Evolutionary conservation across 176 grass and related monocot genomes (phyloP).

Genomic region (Elymus sibiricus): DNA sequence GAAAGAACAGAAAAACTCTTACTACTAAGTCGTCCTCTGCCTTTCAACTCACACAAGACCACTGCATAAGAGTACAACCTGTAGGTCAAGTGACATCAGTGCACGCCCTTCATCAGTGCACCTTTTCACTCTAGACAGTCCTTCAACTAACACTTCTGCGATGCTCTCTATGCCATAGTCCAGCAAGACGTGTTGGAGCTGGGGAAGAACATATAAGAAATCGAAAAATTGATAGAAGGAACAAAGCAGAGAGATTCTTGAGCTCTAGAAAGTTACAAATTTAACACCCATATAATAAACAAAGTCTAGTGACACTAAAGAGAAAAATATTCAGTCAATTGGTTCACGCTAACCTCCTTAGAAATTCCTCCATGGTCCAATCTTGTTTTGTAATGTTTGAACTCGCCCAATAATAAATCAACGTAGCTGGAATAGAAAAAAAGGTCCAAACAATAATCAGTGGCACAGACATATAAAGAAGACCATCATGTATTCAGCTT

Average conservation of each 20-base stretch:
- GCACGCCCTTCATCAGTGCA: constrained; percentile 96
- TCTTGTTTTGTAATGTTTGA: constrained; percentile 99
- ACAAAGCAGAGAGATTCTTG: constrained; percentile 10
- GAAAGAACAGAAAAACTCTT: constrained; percentile 34
- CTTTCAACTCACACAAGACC: constrained; percentile 1
- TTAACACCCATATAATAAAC: constrained; percentile 4
- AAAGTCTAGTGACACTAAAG: constrained; percentile 5
- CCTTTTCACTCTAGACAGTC: constrained; percentile 89
- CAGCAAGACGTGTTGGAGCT: constrained; percentile 88
- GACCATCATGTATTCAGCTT: constrained; percentile 3
- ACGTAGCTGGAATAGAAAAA: constrained; percentile 66
- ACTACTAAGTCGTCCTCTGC: constrained; percentile 3
- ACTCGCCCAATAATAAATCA: constrained; percentile 97
- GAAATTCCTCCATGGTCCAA: constrained; percentile 89
- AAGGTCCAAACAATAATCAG: constrained; percentile 12
- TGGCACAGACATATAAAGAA: background rate
- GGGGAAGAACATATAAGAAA: constrained; percentile 19
- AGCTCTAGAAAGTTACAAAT: constrained; percentile 9
- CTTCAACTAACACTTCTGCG: constrained; percentile 87
- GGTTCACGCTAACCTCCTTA: constrained; percentile 59
- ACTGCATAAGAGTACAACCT: constrained; percentile 44
- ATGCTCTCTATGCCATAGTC: constrained; percentile 83
- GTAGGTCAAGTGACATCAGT: constrained; percentile 98
- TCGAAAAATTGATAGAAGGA: background rate
- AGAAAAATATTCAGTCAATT: background rate